phyloP scores from a whole-genome alignment of 2,329 filamentous ascomycete genomes.

The Purpureocillium takamizusanense region DNA sequence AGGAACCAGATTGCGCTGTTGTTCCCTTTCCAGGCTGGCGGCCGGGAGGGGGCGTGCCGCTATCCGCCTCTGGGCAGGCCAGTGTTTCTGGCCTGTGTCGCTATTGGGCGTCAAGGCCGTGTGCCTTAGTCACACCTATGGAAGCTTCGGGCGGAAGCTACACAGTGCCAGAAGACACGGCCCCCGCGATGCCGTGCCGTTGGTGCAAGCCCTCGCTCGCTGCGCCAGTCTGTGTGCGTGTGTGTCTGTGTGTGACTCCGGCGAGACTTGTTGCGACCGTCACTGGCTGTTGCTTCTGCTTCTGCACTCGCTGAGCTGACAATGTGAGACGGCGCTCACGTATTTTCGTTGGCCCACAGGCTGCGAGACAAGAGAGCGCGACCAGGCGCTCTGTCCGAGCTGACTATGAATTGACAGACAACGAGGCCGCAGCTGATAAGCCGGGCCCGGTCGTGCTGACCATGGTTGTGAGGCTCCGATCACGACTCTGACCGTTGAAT shows the following conservation, averaged over 20 bases:
- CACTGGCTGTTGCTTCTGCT: background rate
- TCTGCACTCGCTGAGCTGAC: background rate
- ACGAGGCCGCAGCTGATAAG: too few species aligned
- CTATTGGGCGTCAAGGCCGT: background rate
- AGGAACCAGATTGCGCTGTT: too few species aligned
- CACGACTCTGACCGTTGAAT: too few species aligned
- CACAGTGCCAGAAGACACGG: conserved; percentile 12
- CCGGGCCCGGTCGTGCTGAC: too few species aligned
- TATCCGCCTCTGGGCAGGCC: background rate
- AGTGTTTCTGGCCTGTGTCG: background rate
- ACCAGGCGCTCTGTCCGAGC: too few species aligned
- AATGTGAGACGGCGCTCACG: background rate
- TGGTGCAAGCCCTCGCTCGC: background rate
- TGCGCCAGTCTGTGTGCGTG: too few species aligned
- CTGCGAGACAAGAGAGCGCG: background rate
- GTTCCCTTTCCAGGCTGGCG: too few species aligned
- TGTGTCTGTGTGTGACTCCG: too few species aligned
- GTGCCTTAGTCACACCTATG: conserved; percentile 2
- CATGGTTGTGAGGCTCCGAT: too few species aligned
- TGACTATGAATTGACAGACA: too few species aligned
- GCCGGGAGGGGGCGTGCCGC: conserved; percentile 1
- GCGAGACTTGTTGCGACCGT: background rate
- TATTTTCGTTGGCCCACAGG: background rate
- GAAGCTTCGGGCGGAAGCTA: conserved; percentile 10
- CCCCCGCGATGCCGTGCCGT: conserved; percentile 2